A percentile compares a stretch with the other conserved stretches of the same genome.
Evolutionary conservation across 495 filamentous ascomycete genomes (phyloP).

Genomic region (Trichoderma erinaceum): DNA sequence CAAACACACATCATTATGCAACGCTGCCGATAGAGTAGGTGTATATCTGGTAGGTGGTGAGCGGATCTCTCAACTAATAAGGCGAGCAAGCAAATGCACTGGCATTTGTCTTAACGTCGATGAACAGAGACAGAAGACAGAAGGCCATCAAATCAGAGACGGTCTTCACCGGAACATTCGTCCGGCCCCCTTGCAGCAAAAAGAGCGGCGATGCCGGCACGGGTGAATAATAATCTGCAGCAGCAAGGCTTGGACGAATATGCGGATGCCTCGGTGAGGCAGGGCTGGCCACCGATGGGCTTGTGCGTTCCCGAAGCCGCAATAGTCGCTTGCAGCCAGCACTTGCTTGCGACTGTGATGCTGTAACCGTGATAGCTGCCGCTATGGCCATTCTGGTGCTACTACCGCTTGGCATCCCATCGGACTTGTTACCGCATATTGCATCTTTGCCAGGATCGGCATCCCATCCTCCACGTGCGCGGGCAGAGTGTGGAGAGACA

Average conservation of each 20-base stretch:
- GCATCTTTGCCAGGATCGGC: neutral
- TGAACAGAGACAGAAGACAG: neutral
- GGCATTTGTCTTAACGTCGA: neutral
- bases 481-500: neutral
- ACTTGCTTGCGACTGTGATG: neutral
- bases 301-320: neutral
- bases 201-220: constrained; percentile 9
- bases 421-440: neutral
- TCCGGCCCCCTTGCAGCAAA: neutral
- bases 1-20: neutral
- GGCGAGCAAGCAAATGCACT: neutral
- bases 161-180: neutral
- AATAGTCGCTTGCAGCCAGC: no score
- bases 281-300: constrained; percentile 1
- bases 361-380: constrained; percentile 6
- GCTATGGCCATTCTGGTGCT: neutral
- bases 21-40: neutral
- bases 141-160: no score
- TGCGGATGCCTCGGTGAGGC: neutral
- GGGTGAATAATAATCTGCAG: neutral
- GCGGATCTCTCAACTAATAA: neutral
- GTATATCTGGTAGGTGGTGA: no score
- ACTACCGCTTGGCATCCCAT: no score
- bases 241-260: neutral
- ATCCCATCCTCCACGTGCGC: neutral